Evolutionary conservation across 2,329 filamentous ascomycete genomes (phyloP), one percentile per base, ranked within the genome.

Genomic region (Exophiala dermatitidis): DNA sequence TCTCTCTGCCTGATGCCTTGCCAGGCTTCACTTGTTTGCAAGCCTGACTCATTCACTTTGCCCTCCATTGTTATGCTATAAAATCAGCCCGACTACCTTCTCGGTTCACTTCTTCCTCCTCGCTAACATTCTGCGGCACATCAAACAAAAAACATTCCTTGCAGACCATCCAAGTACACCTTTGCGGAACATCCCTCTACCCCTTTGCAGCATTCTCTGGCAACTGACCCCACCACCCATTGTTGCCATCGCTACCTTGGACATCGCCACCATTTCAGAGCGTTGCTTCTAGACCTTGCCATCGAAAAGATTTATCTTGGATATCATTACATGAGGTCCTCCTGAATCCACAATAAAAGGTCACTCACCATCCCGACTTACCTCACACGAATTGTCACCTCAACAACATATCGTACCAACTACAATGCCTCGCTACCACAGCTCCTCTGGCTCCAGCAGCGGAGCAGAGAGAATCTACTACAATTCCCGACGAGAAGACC

Each of bases 401-500:
- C 32, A 26, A 36, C 31, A 46, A 10, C 32, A 26, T 10, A 8
- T 26, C 32, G 28, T 32, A 19, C 5, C 19, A 12, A 10, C 10
- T 50, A 50, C 50, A 33, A 59, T 59, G 57, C 50, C 57, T 52
- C 57, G 56, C 26, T 59, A 59, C 12, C 57, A 59, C 51, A 57
- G 54, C 49, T 52, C 51, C 3, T 59, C 57, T 29, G 44, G 45
- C 49, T 59, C 57, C 44, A 59, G 57, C 57, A 57, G 54, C 49
- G 46, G 50, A 5, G 57, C 41, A 32, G 54, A 59, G 45, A 47
- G 57, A 56, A 36, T 56, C 48, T 57, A 57, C 46, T 49, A 59
- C 48, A 46, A 57, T 44, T 47, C 57, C 19, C 50, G 57, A 40
- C 34, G 54, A 45, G 57, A 59, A 31, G 51, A 29, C 5, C 48